Percentiles rank a stretch among this genome's conserved stretches.
Conservation (phyloP, 352 stramenopile genomes). For the Hyaloperonospora brassicae region DNA sequence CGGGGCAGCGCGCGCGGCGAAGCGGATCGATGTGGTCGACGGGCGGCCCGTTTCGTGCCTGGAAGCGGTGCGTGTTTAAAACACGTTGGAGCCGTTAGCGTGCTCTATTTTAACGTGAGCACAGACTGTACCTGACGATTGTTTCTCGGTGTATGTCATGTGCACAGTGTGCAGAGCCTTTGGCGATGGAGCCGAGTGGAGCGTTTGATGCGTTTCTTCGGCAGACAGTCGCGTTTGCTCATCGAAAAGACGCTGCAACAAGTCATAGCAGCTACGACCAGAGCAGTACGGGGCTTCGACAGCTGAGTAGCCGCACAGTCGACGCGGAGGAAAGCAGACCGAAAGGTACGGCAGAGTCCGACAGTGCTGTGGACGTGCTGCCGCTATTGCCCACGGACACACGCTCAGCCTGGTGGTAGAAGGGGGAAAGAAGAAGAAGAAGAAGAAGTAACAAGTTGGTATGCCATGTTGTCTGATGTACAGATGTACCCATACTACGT, state of each 20-base stretch:
- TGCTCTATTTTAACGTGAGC: not conserved
- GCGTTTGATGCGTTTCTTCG: conserved; percentile 59
- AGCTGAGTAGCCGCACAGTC: conserved; percentile 35
- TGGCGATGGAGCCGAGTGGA: conserved; percentile 39
- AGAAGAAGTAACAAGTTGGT: too few relatives aligned
- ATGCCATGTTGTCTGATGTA: too few relatives aligned
- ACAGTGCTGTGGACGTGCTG: conserved; percentile 6
- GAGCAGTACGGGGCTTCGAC: conserved; percentile 33
- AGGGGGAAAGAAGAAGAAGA: not conserved
- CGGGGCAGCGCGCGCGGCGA: conserved; percentile 17
- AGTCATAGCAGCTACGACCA: conserved; percentile 14
- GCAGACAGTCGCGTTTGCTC: conserved; percentile 50
- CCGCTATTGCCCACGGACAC: conserved; percentile 26
- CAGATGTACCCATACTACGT: too few relatives aligned
- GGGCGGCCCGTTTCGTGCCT: conserved; percentile 45
- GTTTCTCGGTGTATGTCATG: not conserved
- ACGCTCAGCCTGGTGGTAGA: conserved; percentile 33
- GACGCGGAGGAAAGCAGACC: conserved; percentile 12
- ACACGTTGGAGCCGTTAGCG: too few relatives aligned
- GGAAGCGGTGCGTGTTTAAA: conserved; percentile 33
- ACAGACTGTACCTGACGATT: not conserved
- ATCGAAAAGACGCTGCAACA: conserved; percentile 19
- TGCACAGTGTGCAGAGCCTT: conserved; percentile 46
- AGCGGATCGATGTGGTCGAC: conserved; percentile 26
- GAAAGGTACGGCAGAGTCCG: conserved; percentile 8